These are phyloP conservation scores for Aspergillus oerlinghausenensis DNA, from an alignment of 2,329 filamentous ascomycete species.

Conservation along the genomic window DNA sequence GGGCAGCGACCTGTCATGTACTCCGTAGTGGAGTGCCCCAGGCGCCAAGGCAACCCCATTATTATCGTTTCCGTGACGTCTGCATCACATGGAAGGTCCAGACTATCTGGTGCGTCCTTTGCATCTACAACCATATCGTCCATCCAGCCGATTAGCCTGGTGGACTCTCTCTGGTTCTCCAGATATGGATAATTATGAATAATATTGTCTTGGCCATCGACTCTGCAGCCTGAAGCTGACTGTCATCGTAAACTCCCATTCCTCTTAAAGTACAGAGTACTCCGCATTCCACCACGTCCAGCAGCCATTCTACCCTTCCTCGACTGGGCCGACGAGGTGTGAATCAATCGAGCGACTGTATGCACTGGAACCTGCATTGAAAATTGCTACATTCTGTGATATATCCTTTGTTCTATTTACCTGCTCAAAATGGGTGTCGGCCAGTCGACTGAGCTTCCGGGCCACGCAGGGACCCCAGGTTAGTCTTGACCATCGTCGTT, in stretches of 20 bases:
- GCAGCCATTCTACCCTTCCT: neutral
- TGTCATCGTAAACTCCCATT: neutral
- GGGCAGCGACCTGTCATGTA: neutral
- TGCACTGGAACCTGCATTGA: neutral
- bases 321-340: neutral
- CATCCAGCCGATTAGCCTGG: neutral
- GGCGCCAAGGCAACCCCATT: slow-evolving; percentile 11
- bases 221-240: neutral
- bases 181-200: neutral
- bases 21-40: slow-evolving; percentile 8
- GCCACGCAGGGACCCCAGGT: slow-evolving; percentile 32
- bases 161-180: neutral
- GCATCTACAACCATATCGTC: neutral
- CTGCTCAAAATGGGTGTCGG: slow-evolving; percentile 32
- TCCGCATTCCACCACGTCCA: neutral
- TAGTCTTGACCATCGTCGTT: slow-evolving; percentile 14
- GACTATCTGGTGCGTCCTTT: neutral
- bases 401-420: neutral
- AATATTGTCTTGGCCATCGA: neutral
- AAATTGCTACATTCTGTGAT: too few species aligned
- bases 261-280: neutral
- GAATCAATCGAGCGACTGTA: neutral
- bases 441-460: slow-evolving; percentile 32
- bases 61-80: slow-evolving; percentile 15
- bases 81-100: neutral